Evolutionary conservation across 805 yeast genomes (phyloP), one percentile per base, ranked within the genome.

Genomic region (Cyberlindnera galapagoensis): DNA sequence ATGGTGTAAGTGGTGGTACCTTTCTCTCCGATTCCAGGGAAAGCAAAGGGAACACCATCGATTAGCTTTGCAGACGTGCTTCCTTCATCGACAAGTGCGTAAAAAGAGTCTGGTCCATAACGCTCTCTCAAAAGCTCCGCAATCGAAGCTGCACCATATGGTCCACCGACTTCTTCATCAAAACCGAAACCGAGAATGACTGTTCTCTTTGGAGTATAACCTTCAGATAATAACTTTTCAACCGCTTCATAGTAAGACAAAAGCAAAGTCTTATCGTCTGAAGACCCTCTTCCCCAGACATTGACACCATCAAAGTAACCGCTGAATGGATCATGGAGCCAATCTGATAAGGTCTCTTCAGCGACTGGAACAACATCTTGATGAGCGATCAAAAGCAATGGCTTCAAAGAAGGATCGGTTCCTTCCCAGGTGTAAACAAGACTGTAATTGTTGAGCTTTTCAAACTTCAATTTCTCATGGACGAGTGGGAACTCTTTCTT

Each of bases 281-380:
- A 55, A 1, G 81, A 59, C 13, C 94, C 94, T 44, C 94, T 69
- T 3, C 94, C 94, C 67, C 71, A 80, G 5, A 84, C 46, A 30
- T 51, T 58, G 18, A 64, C 60, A 3, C 86, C 88, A 46, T 81
- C 87, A 44, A 61, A 77, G 42, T 67, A 59, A 16, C 82, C 84
- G 23, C 63, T 51, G 40, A 76, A 80, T 6, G 94, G 92, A 6
- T 71, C 75, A 49, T 72, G 63, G 1, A 59, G 55, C 94, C 94
- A 84, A 33, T 71, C 62, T 18, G 49, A 53, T 33, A 66, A 56
- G 0, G 86, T 74, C 15, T 68, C 71, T 17, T 56, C 52, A 43
- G 75, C 81, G 6, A 81, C 80, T 1, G 94, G 94, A 14, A 83
- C 94, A 5, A 78, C 84, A 50, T 83, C 94, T 53, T 74, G 80